Conservation (phyloP, 2,329 filamentous ascomycete genomes). For the Ilyonectria destructans region DNA sequence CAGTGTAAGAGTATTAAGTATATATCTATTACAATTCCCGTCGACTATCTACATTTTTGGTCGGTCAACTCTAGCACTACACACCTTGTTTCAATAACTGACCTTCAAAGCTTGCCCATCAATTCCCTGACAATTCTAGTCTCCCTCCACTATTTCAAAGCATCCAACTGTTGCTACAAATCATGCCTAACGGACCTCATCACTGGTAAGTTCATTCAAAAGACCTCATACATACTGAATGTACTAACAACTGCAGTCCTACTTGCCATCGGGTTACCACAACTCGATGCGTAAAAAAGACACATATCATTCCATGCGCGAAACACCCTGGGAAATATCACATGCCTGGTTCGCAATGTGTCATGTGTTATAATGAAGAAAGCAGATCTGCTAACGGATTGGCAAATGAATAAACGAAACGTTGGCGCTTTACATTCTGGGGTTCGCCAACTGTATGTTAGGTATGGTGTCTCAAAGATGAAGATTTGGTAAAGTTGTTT, state of each 20-base stretch:
- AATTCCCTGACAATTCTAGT: background rate
- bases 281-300: background rate
- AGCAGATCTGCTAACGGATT: too few relatives aligned
- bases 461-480: too few relatives aligned
- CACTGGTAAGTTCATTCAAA: background rate
- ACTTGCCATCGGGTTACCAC: background rate
- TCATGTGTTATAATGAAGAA: background rate
- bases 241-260: background rate
- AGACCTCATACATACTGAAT: background rate
- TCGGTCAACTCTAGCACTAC: too few relatives aligned
- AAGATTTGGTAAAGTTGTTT: too few relatives aligned
- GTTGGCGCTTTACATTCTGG: too few relatives aligned
- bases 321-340: background rate
- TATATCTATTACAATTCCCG: too few relatives aligned
- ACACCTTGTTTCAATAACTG: too few relatives aligned
- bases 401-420: too few relatives aligned
- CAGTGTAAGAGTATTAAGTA: too few relatives aligned
- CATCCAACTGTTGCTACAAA: background rate
- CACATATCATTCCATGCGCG: background rate
- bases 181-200: background rate
- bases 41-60: too few relatives aligned
- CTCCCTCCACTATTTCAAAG: background rate
- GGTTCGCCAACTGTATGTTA: too few relatives aligned
- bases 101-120: background rate
- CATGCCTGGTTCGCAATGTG: background rate